phyloP scores from a whole-genome alignment of 177 flowering plant genomes.

The Vitis hybrid region DNA sequence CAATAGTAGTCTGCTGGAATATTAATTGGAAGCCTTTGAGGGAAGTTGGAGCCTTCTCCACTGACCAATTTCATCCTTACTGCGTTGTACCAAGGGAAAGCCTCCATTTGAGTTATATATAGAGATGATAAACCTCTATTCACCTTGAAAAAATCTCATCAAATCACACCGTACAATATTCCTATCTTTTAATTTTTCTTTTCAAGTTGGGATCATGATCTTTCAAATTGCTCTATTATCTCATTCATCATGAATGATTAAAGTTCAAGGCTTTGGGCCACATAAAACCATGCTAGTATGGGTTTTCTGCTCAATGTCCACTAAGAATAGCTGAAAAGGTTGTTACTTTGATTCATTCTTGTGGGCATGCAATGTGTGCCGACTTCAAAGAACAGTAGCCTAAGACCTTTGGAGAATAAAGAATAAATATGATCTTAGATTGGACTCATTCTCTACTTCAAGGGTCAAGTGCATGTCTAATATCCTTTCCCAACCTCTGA shows the following conservation, averaged over 20 bases:
- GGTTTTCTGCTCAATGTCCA: not conserved
- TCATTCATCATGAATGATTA: not conserved
- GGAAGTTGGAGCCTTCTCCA: not conserved
- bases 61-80: not conserved
- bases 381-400: not conserved
- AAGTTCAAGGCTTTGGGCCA: not conserved
- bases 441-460: not conserved
- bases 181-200: too few relatives aligned
- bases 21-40: not conserved
- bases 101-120: not conserved
- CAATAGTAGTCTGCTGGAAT: not conserved
- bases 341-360: too few relatives aligned
- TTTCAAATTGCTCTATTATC: not conserved
- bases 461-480: not conserved
- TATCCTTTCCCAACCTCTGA: not conserved
- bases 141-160: not conserved
- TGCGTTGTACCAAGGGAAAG: not conserved
- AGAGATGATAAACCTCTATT: not conserved
- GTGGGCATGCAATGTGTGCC: not conserved
- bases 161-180: not conserved
- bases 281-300: not conserved
- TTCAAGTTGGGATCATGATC: not conserved
- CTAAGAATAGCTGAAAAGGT: not conserved
- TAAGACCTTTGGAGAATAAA: not conserved
- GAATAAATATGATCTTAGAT: not conserved